phyloP scores from a whole-genome alignment of 768 basidiomycete genomes.

The Lactarius sp. region DNA sequence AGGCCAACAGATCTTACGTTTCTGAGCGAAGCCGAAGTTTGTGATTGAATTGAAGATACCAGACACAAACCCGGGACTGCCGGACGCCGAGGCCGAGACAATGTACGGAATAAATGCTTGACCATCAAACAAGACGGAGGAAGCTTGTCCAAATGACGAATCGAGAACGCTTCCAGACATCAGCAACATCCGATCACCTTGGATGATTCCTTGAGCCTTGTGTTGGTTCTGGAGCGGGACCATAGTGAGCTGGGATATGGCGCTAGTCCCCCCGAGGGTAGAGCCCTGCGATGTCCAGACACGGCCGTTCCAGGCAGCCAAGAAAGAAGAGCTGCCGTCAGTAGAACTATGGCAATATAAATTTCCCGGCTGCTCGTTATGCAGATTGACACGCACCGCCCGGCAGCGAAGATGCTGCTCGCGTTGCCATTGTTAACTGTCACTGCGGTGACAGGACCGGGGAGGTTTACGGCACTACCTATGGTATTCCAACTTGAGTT shows the following conservation, averaged over 20 bases:
- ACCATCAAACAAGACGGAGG: constrained; percentile 86
- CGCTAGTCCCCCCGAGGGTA: constrained; percentile 49
- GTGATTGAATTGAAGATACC: constrained; percentile 81
- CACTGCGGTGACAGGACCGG: constrained; percentile 87
- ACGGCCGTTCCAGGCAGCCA: constrained; percentile 80
- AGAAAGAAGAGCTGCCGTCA: constrained; percentile 63
- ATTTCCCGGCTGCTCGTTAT: neutral
- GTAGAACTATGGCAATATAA: constrained; percentile 36
- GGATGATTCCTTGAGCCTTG: constrained; percentile 59
- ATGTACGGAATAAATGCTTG: constrained; percentile 78
- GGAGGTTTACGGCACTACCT: constrained; percentile 56
- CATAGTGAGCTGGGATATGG: constrained; percentile 80
- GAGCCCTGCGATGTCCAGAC: constrained; percentile 69
- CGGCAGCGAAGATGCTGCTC: constrained; percentile 87
- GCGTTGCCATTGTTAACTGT: constrained; percentile 76
- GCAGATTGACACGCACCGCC: constrained; percentile 51
- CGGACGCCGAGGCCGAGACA: constrained; percentile 57
- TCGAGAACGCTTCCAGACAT: constrained; percentile 75
- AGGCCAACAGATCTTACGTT: constrained; percentile 45
- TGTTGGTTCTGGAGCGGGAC: constrained; percentile 86
- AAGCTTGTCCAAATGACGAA: constrained; percentile 68
- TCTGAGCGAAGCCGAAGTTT: constrained; percentile 68
- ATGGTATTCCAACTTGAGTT: constrained; percentile 73
- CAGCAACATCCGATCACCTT: constrained; percentile 85
- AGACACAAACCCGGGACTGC: constrained; percentile 64